Evolutionary conservation across 2,329 filamentous ascomycete genomes (phyloP), one percentile per base, ranked within the genome.

Genomic region (Leptodontidium sp.): DNA sequence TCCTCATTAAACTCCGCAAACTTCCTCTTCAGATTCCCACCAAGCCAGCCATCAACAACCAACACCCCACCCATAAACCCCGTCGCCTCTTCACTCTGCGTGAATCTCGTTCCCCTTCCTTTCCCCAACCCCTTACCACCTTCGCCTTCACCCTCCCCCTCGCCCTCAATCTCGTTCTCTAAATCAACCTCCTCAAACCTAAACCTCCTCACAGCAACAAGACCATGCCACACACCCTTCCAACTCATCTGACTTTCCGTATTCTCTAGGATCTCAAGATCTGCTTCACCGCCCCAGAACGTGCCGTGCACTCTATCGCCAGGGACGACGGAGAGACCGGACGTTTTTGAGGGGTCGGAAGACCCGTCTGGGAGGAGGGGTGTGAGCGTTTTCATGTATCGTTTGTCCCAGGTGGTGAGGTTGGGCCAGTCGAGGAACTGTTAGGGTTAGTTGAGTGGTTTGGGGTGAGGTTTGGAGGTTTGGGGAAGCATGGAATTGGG

Each of bases 361-460:
- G 15, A 11, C 0, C 58, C 58, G 38, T 7, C 7, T 11, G 58
- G 58, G 43, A 47, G 58, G 58, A 61, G 58, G 1, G 43, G 38
- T 1, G 58, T 61, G 2, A 61, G 58, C 9, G 40, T 45, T 45
- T 45, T 61, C 58, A 61, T 61, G 43, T 61, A 61, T 0, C 14
- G 24, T 14, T 45, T 61, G 21, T 61, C 58, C 38, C 38, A 61
- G 3, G n/a, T 26, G 17, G 43, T 45, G 58, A 61, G 38, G 38
- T 15, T 11, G 14, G 58, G 58, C 58, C 58, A 61, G 58, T 61
- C 58, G 38, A 61, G 58, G 38, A 61, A 61, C 53, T 57, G 52
- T 12, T 6, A 8, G 38, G 17, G 53, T 52, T 52, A 52, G 24
- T 26, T 52, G 49, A 0, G 29, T 32, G 0, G 6, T 32, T 32